These are phyloP conservation scores for Talaromyces nanjingensis DNA, from an alignment of 495 filamentous ascomycete species.

Conservation along the genomic window DNA sequence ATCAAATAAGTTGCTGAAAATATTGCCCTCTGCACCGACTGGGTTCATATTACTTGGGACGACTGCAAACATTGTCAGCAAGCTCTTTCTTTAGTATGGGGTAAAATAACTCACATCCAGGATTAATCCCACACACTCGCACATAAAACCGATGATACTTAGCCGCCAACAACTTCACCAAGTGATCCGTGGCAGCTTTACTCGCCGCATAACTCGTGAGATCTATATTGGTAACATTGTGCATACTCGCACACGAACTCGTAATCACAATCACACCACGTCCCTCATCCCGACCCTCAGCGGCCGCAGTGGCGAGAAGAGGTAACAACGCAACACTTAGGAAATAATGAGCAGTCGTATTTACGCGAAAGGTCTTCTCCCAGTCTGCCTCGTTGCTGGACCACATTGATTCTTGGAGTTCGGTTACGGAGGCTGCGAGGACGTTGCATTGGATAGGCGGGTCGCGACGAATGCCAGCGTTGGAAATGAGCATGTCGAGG, in stretches of 20 bases:
- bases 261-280: constrained; percentile 35
- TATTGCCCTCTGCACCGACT: constrained; percentile 33
- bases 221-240: constrained; percentile 42
- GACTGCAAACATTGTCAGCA: constrained; percentile 16
- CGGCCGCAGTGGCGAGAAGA: constrained; percentile 26
- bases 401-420: constrained; percentile 38
- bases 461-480: constrained; percentile 39
- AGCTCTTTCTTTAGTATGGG: not conserved
- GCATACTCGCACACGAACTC: constrained; percentile 40
- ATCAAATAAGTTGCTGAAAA: constrained; percentile 35
- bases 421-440: constrained; percentile 23
- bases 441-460: constrained; percentile 32
- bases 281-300: constrained; percentile 25
- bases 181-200: constrained; percentile 40
- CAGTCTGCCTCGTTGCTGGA: constrained; percentile 31
- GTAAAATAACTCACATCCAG: constrained; percentile 30
- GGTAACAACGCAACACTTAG: constrained; percentile 34
- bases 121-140: constrained; percentile 36
- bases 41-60: constrained; percentile 44
- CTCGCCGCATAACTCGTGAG: constrained; percentile 38
- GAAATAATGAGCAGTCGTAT: constrained; percentile 39
- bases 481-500: constrained; percentile 38
- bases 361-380: constrained; percentile 32
- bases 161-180: constrained; percentile 33
- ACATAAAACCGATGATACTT: constrained; percentile 39